Evolutionary conservation across 768 basidiomycete species (phyloP).

Genomic region (Lactifluus rugatus): DNA sequence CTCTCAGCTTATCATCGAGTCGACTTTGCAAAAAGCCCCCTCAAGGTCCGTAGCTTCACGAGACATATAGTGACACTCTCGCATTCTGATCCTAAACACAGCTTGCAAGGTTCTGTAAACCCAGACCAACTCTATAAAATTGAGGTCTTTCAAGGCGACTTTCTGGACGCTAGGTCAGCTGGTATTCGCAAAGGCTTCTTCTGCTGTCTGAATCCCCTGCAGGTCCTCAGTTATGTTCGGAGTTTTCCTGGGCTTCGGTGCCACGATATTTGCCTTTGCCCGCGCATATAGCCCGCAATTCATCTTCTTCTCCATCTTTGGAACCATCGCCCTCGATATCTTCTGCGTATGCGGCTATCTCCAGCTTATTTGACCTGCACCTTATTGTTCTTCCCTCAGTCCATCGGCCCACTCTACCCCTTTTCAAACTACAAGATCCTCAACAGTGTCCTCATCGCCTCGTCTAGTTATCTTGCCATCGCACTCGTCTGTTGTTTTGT

Average conservation of each 20-base stretch:
- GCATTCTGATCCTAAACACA: slow-evolving; percentile 6
- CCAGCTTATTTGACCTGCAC: background rate
- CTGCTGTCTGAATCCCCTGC: background rate
- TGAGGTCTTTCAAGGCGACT: slow-evolving; percentile 40
- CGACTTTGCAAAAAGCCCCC: slow-evolving; percentile 23
- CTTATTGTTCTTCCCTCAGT: slow-evolving; percentile 22
- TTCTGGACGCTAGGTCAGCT: slow-evolving; percentile 35
- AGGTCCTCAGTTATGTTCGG: slow-evolving; percentile 40
- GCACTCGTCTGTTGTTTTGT: slow-evolving; percentile 34
- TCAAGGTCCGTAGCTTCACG: background rate
- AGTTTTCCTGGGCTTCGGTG: slow-evolving; percentile 38
- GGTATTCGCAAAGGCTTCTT: background rate
- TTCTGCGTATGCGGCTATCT: slow-evolving; percentile 28
- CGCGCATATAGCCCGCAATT: slow-evolving; percentile 40
- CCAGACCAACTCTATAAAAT: slow-evolving; percentile 30
- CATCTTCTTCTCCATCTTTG: slow-evolving; percentile 37
- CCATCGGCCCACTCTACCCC: slow-evolving; percentile 43
- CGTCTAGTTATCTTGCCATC: slow-evolving; percentile 39
- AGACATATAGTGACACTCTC: no score
- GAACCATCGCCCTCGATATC: slow-evolving; percentile 38
- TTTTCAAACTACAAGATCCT: slow-evolving; percentile 36
- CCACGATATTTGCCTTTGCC: slow-evolving; percentile 35
- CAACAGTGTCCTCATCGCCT: slow-evolving; percentile 35
- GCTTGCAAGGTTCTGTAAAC: slow-evolving; percentile 29
- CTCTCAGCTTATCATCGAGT: slow-evolving; percentile 25